Base-by-base conservation (phyloP, 2,329 filamentous ascomycete species). In the Pseudogymnoascus sp. region DNA sequence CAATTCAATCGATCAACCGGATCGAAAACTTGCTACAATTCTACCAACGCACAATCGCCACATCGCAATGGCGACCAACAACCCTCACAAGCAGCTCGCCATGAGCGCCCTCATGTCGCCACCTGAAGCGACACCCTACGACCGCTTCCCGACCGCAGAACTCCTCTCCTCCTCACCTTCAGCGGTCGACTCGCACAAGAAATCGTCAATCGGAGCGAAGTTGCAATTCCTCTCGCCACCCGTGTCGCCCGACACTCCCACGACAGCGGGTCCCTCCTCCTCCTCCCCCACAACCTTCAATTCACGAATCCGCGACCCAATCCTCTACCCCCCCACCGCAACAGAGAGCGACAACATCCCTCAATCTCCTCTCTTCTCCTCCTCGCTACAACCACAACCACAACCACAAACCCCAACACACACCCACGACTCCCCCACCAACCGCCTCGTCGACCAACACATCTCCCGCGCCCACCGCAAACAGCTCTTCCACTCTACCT, bases 41-140 rank as follows among this genome's bases (percentile, higher is more conserved):
- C n/a, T 40, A 40, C 37, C 6, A 16, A 40, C 37, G n/a, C 37
- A 40, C 37, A 40, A 40, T 40, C 37, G 37, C 37, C 37, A 40
- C 37, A 40, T 18, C 37, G 37, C 47, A 31, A 53, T 53, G 47
- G 47, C 47, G 47, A 25, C 47, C 21, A 53, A 53, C 28, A 40
- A 40, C 37, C n/a, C 37, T 7, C 47, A 25, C 47, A 53, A 53
- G 23, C 21, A 53, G 4, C 21, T 53, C 21, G 77, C 80, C 65
- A 81, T 83, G 67, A 79, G 73, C 75, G 85, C 77, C 65, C 75
- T 87, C 64, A 85, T 87, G 80, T 87, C 84, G 21, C 84, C 84
- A 33, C 84, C 84, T 21, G 84, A 86, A 38, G 76, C 77, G n/a
- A 71, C 77, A 35, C 78, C 77, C 59, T 73, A 77, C 40, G 83